These are phyloP conservation scores for Boletellus ananiceps DNA, from an alignment of 768 basidiomycete genomes.

Conservation along the genomic window DNA sequence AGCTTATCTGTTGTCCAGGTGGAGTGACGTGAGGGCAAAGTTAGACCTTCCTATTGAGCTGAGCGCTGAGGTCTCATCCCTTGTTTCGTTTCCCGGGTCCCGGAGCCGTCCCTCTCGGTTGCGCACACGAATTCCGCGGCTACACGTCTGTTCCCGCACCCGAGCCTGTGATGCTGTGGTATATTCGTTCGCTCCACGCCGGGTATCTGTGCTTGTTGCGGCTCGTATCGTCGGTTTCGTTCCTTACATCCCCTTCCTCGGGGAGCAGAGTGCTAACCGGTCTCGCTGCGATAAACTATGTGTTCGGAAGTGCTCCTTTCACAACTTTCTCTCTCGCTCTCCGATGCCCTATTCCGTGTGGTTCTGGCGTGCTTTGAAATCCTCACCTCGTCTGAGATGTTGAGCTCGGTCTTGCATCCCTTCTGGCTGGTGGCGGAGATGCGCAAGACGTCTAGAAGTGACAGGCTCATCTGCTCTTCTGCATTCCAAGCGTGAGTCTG, in stretches of 20 bases:
- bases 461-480: constrained; percentile 76
- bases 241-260: constrained; percentile 72
- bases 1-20: constrained; percentile 5
- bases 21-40: constrained; percentile 18
- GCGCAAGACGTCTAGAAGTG: constrained; percentile 70
- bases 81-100: constrained; percentile 1
- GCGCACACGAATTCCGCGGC: constrained; percentile 39
- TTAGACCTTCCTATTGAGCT: constrained; percentile 43
- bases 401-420: constrained; percentile 61
- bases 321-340: constrained; percentile 60
- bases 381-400: constrained; percentile 67
- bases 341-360: constrained; percentile 75
- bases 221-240: constrained; percentile 68
- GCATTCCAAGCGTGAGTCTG: constrained; percentile 70
- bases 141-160: constrained; percentile 40
- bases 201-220: constrained; percentile 50
- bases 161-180: constrained; percentile 53
- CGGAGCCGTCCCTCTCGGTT: constrained; percentile 52
- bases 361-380: constrained; percentile 61
- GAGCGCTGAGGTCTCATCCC: background rate
- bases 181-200: constrained; percentile 45
- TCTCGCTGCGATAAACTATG: constrained; percentile 58
- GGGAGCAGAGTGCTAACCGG: constrained; percentile 69
- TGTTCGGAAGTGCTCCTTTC: constrained; percentile 43
- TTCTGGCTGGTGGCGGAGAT: constrained; percentile 87